Conservation (phyloP, 768 basidiomycete genomes). For the Termitomyces sp. region DNA sequence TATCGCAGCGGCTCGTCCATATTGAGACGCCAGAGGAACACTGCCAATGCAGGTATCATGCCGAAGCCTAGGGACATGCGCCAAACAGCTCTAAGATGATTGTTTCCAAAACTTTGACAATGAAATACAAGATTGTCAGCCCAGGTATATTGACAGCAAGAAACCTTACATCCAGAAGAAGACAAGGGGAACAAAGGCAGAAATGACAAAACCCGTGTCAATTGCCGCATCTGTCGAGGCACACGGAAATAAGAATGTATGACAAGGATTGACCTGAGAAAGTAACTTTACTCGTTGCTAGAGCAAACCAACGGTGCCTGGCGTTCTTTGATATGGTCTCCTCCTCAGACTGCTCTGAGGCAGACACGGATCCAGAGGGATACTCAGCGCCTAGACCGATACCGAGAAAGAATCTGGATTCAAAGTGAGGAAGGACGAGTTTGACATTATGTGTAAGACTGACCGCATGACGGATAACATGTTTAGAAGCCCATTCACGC, state of each 20-base stretch:
- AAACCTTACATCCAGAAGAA: slow-evolving; percentile 79
- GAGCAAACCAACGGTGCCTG: slow-evolving; percentile 80
- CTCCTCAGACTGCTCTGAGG: slow-evolving; percentile 87
- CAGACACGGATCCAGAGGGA: slow-evolving; percentile 84
- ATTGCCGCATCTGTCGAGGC: slow-evolving; percentile 65
- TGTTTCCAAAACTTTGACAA: slow-evolving; percentile 54
- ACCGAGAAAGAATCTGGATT: slow-evolving; percentile 71
- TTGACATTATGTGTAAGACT: slow-evolving; percentile 11
- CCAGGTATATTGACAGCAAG: not conserved
- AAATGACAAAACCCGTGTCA: slow-evolving; percentile 73
- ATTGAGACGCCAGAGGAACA: slow-evolving; percentile 79
- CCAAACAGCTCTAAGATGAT: slow-evolving; percentile 85
- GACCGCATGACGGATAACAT: slow-evolving; percentile 81
- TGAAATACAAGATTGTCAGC: not conserved
- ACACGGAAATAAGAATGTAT: not conserved
- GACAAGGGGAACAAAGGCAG: slow-evolving; percentile 77
- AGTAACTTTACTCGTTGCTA: slow-evolving; percentile 69
- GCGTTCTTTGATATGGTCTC: slow-evolving; percentile 66
- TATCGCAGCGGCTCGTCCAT: slow-evolving; percentile 78
- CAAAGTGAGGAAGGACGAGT: not conserved
- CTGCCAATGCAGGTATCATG: slow-evolving; percentile 66
- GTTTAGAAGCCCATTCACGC: slow-evolving; percentile 58
- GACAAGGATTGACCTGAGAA: not conserved
- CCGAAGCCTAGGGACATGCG: slow-evolving; percentile 82
- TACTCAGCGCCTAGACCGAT: slow-evolving; percentile 88